Percentiles rank a stretch among this genome's conserved stretches.
Conservation (phyloP, 768 basidiomycete species). For the Pluteus cervinus region DNA sequence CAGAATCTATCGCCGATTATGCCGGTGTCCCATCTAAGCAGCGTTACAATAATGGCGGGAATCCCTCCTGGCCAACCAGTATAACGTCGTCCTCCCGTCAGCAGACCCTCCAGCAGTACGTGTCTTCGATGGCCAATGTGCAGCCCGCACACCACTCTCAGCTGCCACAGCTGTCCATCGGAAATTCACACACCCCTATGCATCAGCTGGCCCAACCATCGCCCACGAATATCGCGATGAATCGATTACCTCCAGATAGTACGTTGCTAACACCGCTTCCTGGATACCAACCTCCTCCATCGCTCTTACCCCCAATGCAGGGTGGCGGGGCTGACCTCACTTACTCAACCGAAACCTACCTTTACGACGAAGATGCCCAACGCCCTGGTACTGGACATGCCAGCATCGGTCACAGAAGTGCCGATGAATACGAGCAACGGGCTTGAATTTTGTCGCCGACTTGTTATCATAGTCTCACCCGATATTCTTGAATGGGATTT, state of each 20-base stretch:
- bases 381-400: slow-evolving; percentile 37
- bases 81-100: slow-evolving; percentile 17
- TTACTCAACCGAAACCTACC: slow-evolving; percentile 21
- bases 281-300: slow-evolving; percentile 44
- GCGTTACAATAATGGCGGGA: slow-evolving; percentile 21
- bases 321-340: slow-evolving; percentile 13
- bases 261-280: slow-evolving; percentile 69
- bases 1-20: slow-evolving; percentile 19
- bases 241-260: slow-evolving; percentile 55
- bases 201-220: slow-evolving; percentile 15
- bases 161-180: slow-evolving; percentile 20
- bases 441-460: slow-evolving; percentile 4
- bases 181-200: slow-evolving; percentile 11
- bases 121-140: slow-evolving; percentile 20
- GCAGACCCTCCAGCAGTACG: slow-evolving; percentile 14
- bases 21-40: slow-evolving; percentile 19
- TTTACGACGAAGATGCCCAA: slow-evolving; percentile 30
- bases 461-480: neutral
- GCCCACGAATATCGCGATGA: slow-evolving; percentile 15
- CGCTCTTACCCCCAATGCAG: slow-evolving; percentile 30
- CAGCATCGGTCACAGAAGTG: slow-evolving; percentile 25
- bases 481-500: neutral
- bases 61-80: slow-evolving; percentile 30
- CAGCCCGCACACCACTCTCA: slow-evolving; percentile 16
- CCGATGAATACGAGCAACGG: slow-evolving; percentile 22